phyloP scores from a whole-genome alignment of 2,329 filamentous ascomycete species.

The Colletotrichum brevisporum region DNA sequence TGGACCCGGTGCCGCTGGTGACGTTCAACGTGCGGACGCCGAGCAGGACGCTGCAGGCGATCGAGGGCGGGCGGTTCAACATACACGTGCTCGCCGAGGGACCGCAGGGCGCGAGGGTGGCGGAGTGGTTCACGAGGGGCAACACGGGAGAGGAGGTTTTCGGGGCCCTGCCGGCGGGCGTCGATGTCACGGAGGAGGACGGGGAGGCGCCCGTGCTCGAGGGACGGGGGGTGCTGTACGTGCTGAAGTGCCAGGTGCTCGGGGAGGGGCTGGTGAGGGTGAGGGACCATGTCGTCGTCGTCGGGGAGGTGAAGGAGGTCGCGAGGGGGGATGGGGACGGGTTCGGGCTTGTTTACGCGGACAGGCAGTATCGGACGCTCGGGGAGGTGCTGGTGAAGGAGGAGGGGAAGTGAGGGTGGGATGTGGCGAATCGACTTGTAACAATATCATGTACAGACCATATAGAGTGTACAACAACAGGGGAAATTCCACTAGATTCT shows the following conservation, averaged over 20 bases:
- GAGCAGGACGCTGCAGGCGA: slow-evolving; percentile 68
- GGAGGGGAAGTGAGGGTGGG: slow-evolving; percentile 2
- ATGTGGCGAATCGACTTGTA: neutral
- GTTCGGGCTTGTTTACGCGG: slow-evolving; percentile 65
- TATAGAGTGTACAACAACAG: slow-evolving; percentile 31
- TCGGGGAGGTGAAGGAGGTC: slow-evolving; percentile 65
- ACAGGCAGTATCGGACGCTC: slow-evolving; percentile 62
- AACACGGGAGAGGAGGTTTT: slow-evolving; percentile 58
- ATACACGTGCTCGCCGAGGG: slow-evolving; percentile 68
- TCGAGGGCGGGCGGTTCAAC: slow-evolving; percentile 64
- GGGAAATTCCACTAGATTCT: neutral
- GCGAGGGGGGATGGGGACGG: slow-evolving; percentile 48
- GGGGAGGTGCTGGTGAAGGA: slow-evolving; percentile 51
- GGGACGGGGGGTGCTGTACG: slow-evolving; percentile 67
- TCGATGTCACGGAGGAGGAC: slow-evolving; percentile 39
- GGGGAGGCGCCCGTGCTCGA: slow-evolving; percentile 58
- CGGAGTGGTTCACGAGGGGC: slow-evolving; percentile 66
- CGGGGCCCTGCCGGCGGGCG: slow-evolving; percentile 48
- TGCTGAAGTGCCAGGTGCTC: slow-evolving; percentile 59
- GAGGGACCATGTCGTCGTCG: slow-evolving; percentile 66
- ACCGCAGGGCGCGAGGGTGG: slow-evolving; percentile 63
- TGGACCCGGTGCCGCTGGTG: slow-evolving; percentile 65
- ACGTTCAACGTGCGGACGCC: slow-evolving; percentile 71
- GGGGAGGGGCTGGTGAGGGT: slow-evolving; percentile 62
- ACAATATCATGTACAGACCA: slow-evolving; percentile 25